Base-by-base conservation (phyloP, 2,329 filamentous ascomycete species). In the Aspergillus jensenii region DNA sequence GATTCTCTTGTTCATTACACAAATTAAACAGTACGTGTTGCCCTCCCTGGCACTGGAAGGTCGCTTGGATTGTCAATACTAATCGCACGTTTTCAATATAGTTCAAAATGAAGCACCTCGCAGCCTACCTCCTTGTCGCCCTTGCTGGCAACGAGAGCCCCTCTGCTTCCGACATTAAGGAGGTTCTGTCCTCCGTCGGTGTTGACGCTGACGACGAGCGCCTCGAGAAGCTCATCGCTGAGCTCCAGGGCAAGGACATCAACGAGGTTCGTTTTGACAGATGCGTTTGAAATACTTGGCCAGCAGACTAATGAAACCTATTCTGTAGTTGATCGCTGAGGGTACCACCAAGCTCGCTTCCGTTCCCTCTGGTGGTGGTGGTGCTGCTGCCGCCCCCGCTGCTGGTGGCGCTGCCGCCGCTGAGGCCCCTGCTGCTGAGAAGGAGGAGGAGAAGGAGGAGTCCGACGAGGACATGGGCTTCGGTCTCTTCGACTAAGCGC, bases 71-170 rank as follows among this genome's bases (percentile, higher is more conserved):
- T 14, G 14, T 37, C 35, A n/a, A 37, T 39, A 51, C 67, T 69
- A 47, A 71, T 62, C 53, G 49, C 9, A 59, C 14, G 9, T 51
- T 25, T 58, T 56, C 40, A 25, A 52, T 57, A 39, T 49, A 62
- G 64, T 70, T 76, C 79, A 96, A 88, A 91, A 98, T 99, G 95
- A 98, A 99, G 93, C 89, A 98, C 84, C 90, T 99, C 84, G 95
- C 95, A 79, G 93, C 95, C 79, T 98, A 96, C 88, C 92, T 99
- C 77, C 93, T 99, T 78, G 91, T 98, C 81, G 82, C 84, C 83
- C 90, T 98, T 72, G 93, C 86, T 79, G 95, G 95, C 83, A 98
- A 97, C 87, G 62, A 85, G 83, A 87, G 87, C 66, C 95, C 95
- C 72, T 92, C 90, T 67, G 91, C 90, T 73, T 79, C 80, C 68